phyloP scores from a whole-genome alignment of 1,284 basidiomycete genomes.

The Thelephora terrestris region DNA sequence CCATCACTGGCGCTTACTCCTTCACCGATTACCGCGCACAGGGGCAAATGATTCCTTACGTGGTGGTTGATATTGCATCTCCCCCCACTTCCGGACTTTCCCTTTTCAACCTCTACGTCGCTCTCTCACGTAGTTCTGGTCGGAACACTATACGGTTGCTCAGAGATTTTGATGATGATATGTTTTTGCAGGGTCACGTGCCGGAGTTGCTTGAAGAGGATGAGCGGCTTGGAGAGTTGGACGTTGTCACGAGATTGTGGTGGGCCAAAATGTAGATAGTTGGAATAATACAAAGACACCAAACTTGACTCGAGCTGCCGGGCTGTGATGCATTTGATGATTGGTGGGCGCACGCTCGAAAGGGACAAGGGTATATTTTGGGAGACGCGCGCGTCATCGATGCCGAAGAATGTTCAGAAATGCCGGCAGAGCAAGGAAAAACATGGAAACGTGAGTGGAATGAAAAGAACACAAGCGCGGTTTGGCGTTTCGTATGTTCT shows the following conservation, averaged over 20 bases:
- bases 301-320: too few species aligned
- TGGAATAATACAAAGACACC: too few species aligned
- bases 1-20: slow-evolving; percentile 22
- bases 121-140: slow-evolving; percentile 24
- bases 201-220: slow-evolving; percentile 5
- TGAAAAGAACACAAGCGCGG: too few species aligned
- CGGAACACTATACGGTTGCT: slow-evolving; percentile 19
- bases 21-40: slow-evolving; percentile 26
- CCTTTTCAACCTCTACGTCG: slow-evolving; percentile 24
- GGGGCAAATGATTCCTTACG: slow-evolving; percentile 21
- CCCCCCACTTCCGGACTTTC: slow-evolving; percentile 19
- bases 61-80: slow-evolving; percentile 22
- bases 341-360: too few species aligned
- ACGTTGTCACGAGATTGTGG: neutral
- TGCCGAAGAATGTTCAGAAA: too few species aligned
- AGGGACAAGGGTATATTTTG: too few species aligned
- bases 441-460: too few species aligned
- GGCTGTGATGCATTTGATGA: too few species aligned
- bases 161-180: slow-evolving; percentile 7
- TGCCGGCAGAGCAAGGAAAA: too few species aligned
- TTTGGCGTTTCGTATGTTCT: too few species aligned
- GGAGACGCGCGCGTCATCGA: too few species aligned
- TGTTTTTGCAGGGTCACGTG: neutral
- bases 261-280: neutral
- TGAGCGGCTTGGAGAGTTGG: slow-evolving; percentile 3